Evolutionary conservation across 2,329 filamentous ascomycete species (phyloP).

Genomic region (Cladosporium velox): DNA sequence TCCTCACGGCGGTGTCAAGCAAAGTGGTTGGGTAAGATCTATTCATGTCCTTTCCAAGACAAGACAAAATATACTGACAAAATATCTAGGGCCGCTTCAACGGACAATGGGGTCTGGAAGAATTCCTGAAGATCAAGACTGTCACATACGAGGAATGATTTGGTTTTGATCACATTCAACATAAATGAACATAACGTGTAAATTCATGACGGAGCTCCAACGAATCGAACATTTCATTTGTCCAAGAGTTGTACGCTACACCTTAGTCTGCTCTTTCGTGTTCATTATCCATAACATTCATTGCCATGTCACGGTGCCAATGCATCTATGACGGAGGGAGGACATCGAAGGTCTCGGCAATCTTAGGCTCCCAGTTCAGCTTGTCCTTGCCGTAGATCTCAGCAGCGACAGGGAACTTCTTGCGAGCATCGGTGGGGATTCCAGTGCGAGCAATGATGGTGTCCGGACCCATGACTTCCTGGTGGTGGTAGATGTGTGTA

Average conservation of each 20-base stretch:
- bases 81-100: conserved; percentile 45
- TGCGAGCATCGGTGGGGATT: conserved; percentile 48
- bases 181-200: not conserved
- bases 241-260: not conserved
- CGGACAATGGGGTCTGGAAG: conserved; percentile 47
- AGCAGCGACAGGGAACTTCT: conserved; percentile 52
- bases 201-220: not conserved
- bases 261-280: not conserved
- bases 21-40: conserved; percentile 45
- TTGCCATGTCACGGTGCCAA: not conserved
- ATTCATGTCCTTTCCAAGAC: no score
- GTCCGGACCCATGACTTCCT: conserved; percentile 53
- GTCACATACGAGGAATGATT: conserved; percentile 34
- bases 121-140: conserved; percentile 46
- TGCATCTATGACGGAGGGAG: conserved; percentile 44
- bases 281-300: conserved; percentile 2
- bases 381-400: conserved; percentile 59
- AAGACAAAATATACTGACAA: no score
- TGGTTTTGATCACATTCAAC: not conserved
- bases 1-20: conserved; percentile 54
- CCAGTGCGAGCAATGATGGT: conserved; percentile 56
- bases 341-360: conserved; percentile 50
- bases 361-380: conserved; percentile 55
- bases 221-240: not conserved
- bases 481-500: conserved; percentile 58